Base-by-base conservation (phyloP, 208 protist species). In the Borovskyia barvae region DNA sequence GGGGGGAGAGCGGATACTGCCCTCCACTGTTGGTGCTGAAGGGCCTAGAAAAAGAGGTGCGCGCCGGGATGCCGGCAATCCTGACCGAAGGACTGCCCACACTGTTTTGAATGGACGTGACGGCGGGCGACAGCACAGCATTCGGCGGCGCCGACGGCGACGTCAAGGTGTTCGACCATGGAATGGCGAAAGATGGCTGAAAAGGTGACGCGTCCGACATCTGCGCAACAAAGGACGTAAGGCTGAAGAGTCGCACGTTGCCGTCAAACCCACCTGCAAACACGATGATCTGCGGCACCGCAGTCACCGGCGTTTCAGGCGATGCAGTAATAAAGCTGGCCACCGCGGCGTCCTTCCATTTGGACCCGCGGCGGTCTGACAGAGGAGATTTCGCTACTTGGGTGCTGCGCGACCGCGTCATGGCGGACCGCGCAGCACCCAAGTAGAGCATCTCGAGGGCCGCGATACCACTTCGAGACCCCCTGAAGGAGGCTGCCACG, bases 221-320 rank as follows among this genome's bases (percentile, higher is more conserved):
- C 36, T 5, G 19, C 17, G 19, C n/a, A 20, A 29, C 17, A 22
- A 12, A 14, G 26, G 40, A 24, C 11, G 63, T 24, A 7, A 90
- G 28, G 11, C 54, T 56, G 60, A 90, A 88, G 42, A 89, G 53
- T 9, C 83, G 82, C 39, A 87, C 83, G 53, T 84, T 76, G 20
- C 75, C 81, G 42, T 91, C 81, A 15, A 77, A 49, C 24, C 77
- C 67, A 7, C 65, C 83, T 11, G 82, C 74, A 30, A 90, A 42
- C 7, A 93, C 32, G 42, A 68, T 61, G 1, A 55, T 26, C 15
- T 46, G 28, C 8, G 40, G 46, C 15, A 28, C 36, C 28, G 19
- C 20, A 41, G 29, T n/a, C n/a, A n/a, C n/a, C n/a, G n/a, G n/a
- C n/a, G n/a, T n/a, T n/a, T n/a, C n/a, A n/a, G n/a, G n/a, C n/a